Percentiles rank a stretch among this genome's conserved stretches.
Conservation (phyloP, 441 rosid genomes). For the Pelargonium cotyledonis region DNA sequence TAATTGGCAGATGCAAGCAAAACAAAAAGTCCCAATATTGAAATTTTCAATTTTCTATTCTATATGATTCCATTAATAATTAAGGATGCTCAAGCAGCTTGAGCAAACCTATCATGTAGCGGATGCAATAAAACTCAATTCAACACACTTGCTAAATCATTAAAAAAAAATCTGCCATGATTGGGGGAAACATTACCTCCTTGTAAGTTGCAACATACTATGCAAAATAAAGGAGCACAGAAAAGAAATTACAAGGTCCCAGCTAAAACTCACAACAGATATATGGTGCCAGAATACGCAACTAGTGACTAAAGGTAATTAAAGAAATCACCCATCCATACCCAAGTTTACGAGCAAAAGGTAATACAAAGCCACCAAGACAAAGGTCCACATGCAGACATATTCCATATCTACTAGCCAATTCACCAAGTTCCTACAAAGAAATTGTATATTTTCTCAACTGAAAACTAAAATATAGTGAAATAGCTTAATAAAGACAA, state of each 20-base stretch:
- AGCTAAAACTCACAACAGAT: conserved; percentile 6
- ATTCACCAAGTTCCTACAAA: conserved; percentile 78
- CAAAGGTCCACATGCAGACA: conserved; percentile 97
- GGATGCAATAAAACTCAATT: not conserved
- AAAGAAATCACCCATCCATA: conserved; percentile 27
- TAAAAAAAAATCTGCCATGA: not conserved
- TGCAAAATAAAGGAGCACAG: not conserved
- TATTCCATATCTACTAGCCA: conserved; percentile 66
- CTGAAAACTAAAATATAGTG: conserved; percentile 1
- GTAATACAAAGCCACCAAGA: conserved; percentile 97
- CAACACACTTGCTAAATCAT: not conserved
- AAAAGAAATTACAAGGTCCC: conserved; percentile 1
- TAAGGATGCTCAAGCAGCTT: not conserved
- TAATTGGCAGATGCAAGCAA: not conserved
- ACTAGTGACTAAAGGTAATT: not conserved
- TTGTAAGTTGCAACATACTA: not conserved
- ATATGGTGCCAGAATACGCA: not conserved
- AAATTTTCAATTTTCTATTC: not conserved
- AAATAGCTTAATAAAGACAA: conserved; percentile 2
- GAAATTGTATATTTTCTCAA: conserved; percentile 8
- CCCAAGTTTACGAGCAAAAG: conserved; percentile 92
- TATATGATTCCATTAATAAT: not conserved
- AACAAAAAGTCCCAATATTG: not conserved
- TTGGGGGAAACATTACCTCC: not conserved
- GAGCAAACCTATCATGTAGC: not conserved